phyloP scores from a whole-genome alignment of 164 flowering plant species.

The Magnolia sinica region DNA sequence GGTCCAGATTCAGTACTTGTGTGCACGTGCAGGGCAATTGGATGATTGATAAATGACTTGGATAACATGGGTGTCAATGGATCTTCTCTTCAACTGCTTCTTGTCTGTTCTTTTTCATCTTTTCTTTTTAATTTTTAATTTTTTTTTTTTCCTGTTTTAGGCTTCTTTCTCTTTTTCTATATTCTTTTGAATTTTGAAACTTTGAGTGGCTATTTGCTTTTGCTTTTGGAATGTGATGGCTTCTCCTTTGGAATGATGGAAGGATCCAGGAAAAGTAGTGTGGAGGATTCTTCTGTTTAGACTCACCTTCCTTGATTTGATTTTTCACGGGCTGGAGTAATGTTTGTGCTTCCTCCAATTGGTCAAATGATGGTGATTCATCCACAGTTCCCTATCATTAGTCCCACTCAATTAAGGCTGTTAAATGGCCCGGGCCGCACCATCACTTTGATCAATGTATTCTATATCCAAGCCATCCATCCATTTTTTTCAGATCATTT shows the following conservation, averaged over 20 bases:
- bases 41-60: neutral
- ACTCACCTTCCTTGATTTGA: constrained; percentile 9
- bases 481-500: too few species aligned
- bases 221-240: constrained; percentile 13
- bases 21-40: neutral
- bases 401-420: too few species aligned
- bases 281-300: constrained; percentile 17
- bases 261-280: constrained; percentile 22
- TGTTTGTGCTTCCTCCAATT: too few species aligned
- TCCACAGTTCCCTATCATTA: too few species aligned
- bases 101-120: neutral
- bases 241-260: constrained; percentile 21
- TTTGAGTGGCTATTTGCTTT: constrained; percentile 17
- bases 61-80: neutral
- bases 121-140: neutral
- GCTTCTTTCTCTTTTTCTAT: neutral
- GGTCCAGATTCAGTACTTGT: neutral
- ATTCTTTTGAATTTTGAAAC: neutral
- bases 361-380: too few species aligned
- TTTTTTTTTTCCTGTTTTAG: constrained; percentile 1
- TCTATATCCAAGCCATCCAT: too few species aligned
- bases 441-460: too few species aligned
- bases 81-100: neutral
- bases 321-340: neutral
- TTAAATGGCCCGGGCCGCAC: too few species aligned